These are phyloP conservation scores for Cucurbita moschata DNA, from an alignment of 306 rosid genomes.

Conservation along the genomic window DNA sequence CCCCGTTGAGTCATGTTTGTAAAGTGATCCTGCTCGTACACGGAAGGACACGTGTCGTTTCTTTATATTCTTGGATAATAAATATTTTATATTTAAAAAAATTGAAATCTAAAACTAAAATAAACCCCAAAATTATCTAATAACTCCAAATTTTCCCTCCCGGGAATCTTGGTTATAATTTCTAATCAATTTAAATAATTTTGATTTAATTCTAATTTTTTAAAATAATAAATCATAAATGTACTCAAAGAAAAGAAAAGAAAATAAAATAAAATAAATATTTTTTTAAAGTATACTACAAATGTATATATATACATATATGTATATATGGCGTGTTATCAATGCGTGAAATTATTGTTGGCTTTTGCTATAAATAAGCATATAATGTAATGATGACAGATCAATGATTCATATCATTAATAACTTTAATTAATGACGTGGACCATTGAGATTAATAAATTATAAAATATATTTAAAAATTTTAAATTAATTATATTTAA, in stretches of 20 bases:
- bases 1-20: slow-evolving; percentile 3
- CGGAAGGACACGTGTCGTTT: neutral
- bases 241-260: too few relatives aligned
- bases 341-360: neutral
- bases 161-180: neutral
- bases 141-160: neutral
- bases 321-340: neutral
- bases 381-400: neutral
- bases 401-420: neutral
- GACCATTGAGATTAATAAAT: neutral
- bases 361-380: neutral
- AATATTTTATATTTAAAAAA: neutral
- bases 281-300: too few relatives aligned
- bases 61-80: neutral
- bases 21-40: neutral
- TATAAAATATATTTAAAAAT: neutral
- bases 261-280: too few relatives aligned
- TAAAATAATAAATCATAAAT: too few relatives aligned
- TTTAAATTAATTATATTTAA: neutral
- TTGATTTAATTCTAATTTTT: too few relatives aligned
- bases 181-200: neutral
- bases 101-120: neutral
- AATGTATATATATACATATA: too few relatives aligned
- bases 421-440: neutral
- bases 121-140: neutral